Evolutionary conservation across 306 rosid species (phyloP), one percentile per base, ranked within the genome.

Genomic region (Geum urbanum): DNA sequence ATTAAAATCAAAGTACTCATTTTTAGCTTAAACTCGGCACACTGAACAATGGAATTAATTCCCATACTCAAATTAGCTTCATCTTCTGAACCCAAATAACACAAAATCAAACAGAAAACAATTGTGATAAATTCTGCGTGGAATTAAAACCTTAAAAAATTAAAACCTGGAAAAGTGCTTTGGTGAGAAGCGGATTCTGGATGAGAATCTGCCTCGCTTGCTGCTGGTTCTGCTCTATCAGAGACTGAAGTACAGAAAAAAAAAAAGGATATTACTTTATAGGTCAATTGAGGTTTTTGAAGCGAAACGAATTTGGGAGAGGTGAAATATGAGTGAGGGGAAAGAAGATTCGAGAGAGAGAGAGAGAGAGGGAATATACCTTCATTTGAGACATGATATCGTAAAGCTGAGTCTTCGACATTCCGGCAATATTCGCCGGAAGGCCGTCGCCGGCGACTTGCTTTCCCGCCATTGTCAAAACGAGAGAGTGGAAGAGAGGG

Each of bases 371-470:
- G 20, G 6, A 20, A 37, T 58, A 58, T 22, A 80, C 98, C 90
- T 94, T 94, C 98, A 94, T 94, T 81, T 94, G 97, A 70, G 97
- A 94, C 97, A 94, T 89, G 68, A 94, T 94, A 19, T 91, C 96
- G 43, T 88, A 80, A 7, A 94, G 99, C 77, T 94, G 97, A 67
- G 78, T 83, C 87, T 91, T 94, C 43, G 99, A 88, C 99, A 94
- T 88, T 59, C 99, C 99, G 53, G 99, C 91, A 1, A 94, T 66
- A 73, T 86, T 84, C 68, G 85, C 82, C 79, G 97, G 69, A 20
- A 90, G 63, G 7, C 83, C 89, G 51, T 89, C 89, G 77, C 95
- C 96, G 74, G 86, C 2, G 22, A 77, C 37, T 71, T 87, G 94
- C 77, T 87, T 91, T 70, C 97, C 99, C 85, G 96, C 91, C 99